These are phyloP conservation scores for Pseudogymnoascus sp. DNA, from an alignment of 2,329 filamentous ascomycete genomes.

Conservation along the genomic window DNA sequence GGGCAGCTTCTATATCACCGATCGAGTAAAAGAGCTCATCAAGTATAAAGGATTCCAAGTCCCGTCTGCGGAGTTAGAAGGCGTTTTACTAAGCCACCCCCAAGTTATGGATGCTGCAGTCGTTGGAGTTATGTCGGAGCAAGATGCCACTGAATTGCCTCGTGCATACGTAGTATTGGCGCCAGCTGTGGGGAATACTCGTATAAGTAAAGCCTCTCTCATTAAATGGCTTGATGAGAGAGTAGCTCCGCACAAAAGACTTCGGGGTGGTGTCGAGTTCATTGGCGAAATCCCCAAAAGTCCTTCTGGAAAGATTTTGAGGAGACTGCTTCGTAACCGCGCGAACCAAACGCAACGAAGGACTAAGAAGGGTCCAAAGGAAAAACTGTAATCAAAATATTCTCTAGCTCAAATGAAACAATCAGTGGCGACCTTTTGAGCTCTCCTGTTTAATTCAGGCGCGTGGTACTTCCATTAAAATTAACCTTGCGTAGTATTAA, in stretches of 20 bases:
- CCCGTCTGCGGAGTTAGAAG: constrained; percentile 41
- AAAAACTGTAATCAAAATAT: not conserved
- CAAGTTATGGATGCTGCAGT: constrained; percentile 37
- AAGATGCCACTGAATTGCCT: not conserved
- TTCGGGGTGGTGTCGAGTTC: not conserved
- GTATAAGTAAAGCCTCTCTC: not conserved
- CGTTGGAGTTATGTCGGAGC: constrained; percentile 32
- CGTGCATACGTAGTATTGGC: not conserved
- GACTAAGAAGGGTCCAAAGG: not conserved
- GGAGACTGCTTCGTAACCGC: not conserved
- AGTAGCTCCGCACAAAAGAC: not conserved
- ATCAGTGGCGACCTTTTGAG: not conserved
- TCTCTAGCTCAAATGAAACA: not conserved
- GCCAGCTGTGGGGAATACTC: not conserved
- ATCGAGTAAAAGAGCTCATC: constrained; percentile 35
- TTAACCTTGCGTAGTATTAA: too few relatives aligned
- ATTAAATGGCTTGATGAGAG: not conserved
- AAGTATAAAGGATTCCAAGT: constrained; percentile 44
- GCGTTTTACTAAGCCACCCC: constrained; percentile 33
- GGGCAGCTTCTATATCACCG: constrained; percentile 27
- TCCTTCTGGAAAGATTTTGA: constrained; percentile 5
- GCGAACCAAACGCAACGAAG: not conserved
- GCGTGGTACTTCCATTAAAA: too few relatives aligned
- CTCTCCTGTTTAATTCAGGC: not conserved
- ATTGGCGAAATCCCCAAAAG: not conserved